A percentile compares a stretch with the other conserved stretches of the same genome.
These are phyloP conservation scores for Schizochytrium sp. DNA, from an alignment of 108 stramenopile genomes.

Conservation along the genomic window DNA sequence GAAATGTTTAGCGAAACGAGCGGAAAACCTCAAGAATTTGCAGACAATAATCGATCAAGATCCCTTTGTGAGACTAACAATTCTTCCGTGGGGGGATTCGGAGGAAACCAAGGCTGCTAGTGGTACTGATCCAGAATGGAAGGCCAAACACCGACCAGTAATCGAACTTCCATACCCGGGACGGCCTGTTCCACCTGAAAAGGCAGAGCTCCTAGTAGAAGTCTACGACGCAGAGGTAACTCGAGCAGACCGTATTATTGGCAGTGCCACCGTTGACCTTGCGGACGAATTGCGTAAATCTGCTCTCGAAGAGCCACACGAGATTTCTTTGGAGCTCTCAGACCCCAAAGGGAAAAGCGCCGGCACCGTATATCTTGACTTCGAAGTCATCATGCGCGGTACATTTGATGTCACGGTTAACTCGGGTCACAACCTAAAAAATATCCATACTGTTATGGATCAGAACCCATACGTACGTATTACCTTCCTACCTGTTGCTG, in stretches of 20 bases:
- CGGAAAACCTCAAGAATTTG: conserved; percentile 21
- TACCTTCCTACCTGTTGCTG: conserved; percentile 2
- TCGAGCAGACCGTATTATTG: background rate
- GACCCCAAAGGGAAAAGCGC: conserved; percentile 45
- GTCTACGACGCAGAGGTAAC: conserved; percentile 39
- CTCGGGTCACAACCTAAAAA: background rate
- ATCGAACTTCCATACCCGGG: conserved; percentile 37
- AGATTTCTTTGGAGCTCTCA: background rate
- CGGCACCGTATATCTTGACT: conserved; percentile 17
- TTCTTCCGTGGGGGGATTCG: background rate
- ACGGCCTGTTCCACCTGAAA: conserved; percentile 22
- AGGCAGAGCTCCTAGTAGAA: background rate
- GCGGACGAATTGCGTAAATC: background rate
- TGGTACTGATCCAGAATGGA: conserved; percentile 42
- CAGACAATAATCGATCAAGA: conserved; percentile 30
- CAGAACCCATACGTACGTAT: conserved; percentile 52
- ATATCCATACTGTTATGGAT: background rate
- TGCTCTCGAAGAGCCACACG: background rate
- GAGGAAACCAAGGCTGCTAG: conserved; percentile 50
- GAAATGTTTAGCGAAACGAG: conserved; percentile 11
- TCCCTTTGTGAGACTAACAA: background rate
- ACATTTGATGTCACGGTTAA: conserved; percentile 3
- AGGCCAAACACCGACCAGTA: conserved; percentile 20
- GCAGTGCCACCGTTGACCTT: background rate
- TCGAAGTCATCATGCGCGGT: conserved; percentile 24